Conservation (phyloP, 2,329 filamentous ascomycete genomes). For the Pestalotiopsis fici region DNA sequence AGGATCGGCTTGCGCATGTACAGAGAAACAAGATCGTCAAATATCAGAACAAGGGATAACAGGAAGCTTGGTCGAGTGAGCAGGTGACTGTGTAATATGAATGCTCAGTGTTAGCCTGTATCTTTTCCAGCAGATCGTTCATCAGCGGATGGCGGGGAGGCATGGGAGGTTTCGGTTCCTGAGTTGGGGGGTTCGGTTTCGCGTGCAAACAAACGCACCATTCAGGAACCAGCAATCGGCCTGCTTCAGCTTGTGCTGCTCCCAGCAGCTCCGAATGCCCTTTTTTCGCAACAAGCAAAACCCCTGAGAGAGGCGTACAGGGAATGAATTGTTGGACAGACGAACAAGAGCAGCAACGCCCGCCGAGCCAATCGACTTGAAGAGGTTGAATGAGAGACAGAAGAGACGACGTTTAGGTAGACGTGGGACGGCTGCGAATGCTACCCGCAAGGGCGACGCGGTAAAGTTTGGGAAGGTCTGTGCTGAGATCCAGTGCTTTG, state of each 20-base stretch:
- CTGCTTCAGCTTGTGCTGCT: neutral
- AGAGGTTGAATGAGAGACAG: neutral
- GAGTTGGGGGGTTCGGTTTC: neutral
- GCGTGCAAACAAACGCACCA: slow-evolving; percentile 6
- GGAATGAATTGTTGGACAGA: neutral
- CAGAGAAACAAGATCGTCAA: slow-evolving; percentile 3
- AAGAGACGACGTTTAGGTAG: neutral
- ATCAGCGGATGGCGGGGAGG: neutral
- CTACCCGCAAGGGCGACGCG: neutral
- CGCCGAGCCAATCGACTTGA: neutral
- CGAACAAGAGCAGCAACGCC: neutral
- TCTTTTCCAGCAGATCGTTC: neutral
- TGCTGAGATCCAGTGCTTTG: slow-evolving; percentile 5
- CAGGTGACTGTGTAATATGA: neutral
- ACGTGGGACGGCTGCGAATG: slow-evolving; percentile 6
- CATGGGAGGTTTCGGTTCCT: neutral
- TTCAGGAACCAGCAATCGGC: neutral
- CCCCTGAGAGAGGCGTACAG: neutral
- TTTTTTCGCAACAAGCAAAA: neutral
- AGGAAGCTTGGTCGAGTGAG: neutral
- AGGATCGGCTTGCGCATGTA: slow-evolving; percentile 16
- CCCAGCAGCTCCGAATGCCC: neutral
- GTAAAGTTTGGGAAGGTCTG: slow-evolving; percentile 10
- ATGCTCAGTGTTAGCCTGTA: neutral
- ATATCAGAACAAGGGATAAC: neutral